Base-by-base conservation (phyloP, 192 early-diverging fungal species). In the Backusella circina region DNA sequence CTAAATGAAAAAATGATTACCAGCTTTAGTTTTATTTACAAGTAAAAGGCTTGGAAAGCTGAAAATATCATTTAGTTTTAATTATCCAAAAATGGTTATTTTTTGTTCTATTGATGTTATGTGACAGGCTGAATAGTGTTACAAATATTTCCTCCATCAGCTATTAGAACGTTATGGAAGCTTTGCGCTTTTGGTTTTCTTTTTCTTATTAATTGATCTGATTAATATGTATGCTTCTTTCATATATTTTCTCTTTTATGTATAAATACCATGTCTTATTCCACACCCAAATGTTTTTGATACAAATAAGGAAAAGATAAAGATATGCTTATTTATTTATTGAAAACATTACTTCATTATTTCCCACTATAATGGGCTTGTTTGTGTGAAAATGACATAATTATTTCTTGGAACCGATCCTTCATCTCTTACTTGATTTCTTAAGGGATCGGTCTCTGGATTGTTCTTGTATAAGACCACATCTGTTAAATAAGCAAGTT, bases 331-430 rank as follows among this genome's bases (percentile, higher is more conserved):
- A 10, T 54, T 61, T 61, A 61, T 61, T 61, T 47, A 47, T 47
- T 47, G 18, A 5, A n/a, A 47, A 16, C n/a, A 47, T n/a, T 47
- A 5, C 44, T 47, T 41, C 3, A 0, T 15, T n/a, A n/a, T 15
- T n/a, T 47, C 44, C 44, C 44, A 47, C 44, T 47, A 18, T 47
- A 47, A 47, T 41, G 15, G 39, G 39, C 18, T 5, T 47, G 44
- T n/a, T 47, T 47, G n/a, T 47, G 65, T 35, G n/a, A 67, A 18
- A 67, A 67, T 33, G 65, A 67, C 31, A 33, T 67, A 32, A 67
- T 67, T 67, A 16, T 67, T 35, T 32, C 6, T 66, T 33, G 9
- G 26, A 12, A 65, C 9, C 31, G 15, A 65, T 31, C 10, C 5
- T 1, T 32, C 32, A 65, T 28, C 15, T 16, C 33, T 32, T 65